phyloP scores from a whole-genome alignment of 805 yeast genomes.

The Kodamaea lidongshanica region DNA sequence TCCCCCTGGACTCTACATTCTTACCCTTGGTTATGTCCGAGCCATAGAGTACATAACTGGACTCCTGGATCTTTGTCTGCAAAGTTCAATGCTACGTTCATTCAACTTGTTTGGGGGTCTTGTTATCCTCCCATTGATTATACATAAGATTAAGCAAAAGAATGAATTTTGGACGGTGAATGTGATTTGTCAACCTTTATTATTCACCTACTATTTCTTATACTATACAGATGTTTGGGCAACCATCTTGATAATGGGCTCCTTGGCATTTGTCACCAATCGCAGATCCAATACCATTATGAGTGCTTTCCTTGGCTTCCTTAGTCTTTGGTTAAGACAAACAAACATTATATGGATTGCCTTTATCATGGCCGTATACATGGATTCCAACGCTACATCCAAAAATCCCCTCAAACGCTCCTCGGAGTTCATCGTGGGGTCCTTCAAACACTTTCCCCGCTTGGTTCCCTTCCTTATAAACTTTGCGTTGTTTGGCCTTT shows the following conservation, averaged over 20 bases:
- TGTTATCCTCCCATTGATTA: constrained; percentile 44
- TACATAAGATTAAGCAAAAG: constrained; percentile 13
- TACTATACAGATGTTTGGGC: constrained; percentile 96
- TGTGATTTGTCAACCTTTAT: constrained; percentile 54
- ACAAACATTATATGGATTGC: constrained; percentile 87
- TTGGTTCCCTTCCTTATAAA: constrained; percentile 50
- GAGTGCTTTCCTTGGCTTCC: constrained; percentile 52
- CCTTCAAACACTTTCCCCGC: constrained; percentile 15
- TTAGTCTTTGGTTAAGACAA: constrained; percentile 75
- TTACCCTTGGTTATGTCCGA: constrained; percentile 36
- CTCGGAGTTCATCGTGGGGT: constrained; percentile 16
- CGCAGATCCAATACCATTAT: constrained; percentile 18
- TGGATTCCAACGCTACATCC: constrained; percentile 36
- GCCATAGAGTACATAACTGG: constrained; percentile 37
- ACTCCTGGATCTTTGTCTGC: constrained; percentile 14
- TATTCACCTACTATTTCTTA: constrained; percentile 65
- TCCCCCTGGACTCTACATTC: constrained; percentile 82
- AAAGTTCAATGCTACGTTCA: constrained; percentile 23
- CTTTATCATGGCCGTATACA: constrained; percentile 47
- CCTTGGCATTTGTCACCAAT: constrained; percentile 43
- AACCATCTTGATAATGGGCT: constrained; percentile 55
- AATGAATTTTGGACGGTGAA: constrained; percentile 23
- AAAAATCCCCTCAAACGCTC: constrained; percentile 15
- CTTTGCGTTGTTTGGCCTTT: constrained; percentile 47
- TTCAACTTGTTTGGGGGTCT: constrained; percentile 66